A percentile compares a stretch with the other conserved stretches of the same genome.
Conservation (phyloP, 208 protist species). For the Crithidia sp. region DNA sequence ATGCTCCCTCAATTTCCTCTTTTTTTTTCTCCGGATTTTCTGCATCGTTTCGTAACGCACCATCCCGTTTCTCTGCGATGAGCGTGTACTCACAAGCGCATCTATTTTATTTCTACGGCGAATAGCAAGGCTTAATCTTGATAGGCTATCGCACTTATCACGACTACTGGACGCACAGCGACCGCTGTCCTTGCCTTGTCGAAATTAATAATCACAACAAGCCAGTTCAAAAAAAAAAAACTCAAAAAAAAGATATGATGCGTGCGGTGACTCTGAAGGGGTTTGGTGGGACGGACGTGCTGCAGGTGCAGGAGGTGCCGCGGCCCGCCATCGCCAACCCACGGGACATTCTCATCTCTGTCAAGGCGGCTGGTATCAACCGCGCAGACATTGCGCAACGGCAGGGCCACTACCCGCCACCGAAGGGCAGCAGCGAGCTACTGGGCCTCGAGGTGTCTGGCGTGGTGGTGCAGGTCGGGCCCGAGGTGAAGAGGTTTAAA, state of each 20-base stretch:
- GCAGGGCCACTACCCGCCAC: constrained; percentile 88
- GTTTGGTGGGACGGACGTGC: constrained; percentile 66
- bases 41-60: no score
- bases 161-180: no score
- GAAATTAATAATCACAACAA: no score
- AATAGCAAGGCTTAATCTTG: no score
- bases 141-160: no score
- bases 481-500: constrained; percentile 66
- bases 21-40: no score
- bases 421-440: constrained; percentile 72
- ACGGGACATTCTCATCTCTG: constrained; percentile 82
- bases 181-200: no score
- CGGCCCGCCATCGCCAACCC: constrained; percentile 35
- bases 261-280: constrained; percentile 78
- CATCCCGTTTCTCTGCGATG: no score
- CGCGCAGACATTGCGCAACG: constrained; percentile 84
- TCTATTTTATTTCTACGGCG: no score
- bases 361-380: constrained; percentile 92
- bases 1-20: no score
- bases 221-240: neutral
- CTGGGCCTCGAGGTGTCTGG: constrained; percentile 93
- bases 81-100: no score
- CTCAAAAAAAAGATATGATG: constrained; percentile 41
- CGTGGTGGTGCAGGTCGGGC: constrained; percentile 73
- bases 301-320: constrained; percentile 62